Base-by-base conservation (phyloP, 2,329 filamentous ascomycete species). In the Aspergillus quadrilineatus region DNA sequence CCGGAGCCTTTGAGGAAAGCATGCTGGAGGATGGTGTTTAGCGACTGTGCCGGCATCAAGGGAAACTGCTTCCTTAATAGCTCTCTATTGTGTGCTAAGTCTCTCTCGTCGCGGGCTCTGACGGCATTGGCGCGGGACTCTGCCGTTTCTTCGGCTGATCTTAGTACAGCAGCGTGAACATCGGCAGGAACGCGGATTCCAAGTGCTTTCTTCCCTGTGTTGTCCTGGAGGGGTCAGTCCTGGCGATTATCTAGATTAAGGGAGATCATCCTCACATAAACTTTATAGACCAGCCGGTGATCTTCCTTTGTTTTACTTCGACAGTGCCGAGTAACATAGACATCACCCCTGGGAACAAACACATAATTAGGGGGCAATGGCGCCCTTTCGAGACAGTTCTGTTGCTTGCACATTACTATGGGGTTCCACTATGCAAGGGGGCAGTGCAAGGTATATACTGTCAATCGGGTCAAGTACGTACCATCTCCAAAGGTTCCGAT, bases 161-260 rank as follows among this genome's bases (percentile, higher is more conserved):
- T 52, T 17, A 73, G 65, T 12, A 81, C 78, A 7, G 68, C 58
- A 6, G 63, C 53, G 53, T 78, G 63, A 22, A 80, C 71, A 6
- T 65, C 62, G 14, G 60, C 61, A 0, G 77, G 78, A 3, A 79
- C 72, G 39, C 77, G 75, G 17, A 82, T 68, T 12, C 79, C 79
- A 14, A 77, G 58, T 30, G 62, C 63, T 30, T 58, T 64, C 55
- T 70, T 73, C 32, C 65, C 69, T 36, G 63, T 52, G 42, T 64
- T 64, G 56, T 71, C 58, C 70, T 72, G 51, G 10, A 15, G 37
- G 34, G 34, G 32, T 58, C 44, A 62, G 43, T 28, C 39, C 44
- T 28, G 12, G 45, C 15, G 17, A 48, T 28, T 15, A 46, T 7
- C 30, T 14, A 28, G 28, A 53, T 17, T 17, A 17, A 22, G 7